Evolutionary conservation across 2,329 filamentous ascomycete species (phyloP), one percentile per base, ranked within the genome.

Genomic region (Hypoxylon sp.): DNA sequence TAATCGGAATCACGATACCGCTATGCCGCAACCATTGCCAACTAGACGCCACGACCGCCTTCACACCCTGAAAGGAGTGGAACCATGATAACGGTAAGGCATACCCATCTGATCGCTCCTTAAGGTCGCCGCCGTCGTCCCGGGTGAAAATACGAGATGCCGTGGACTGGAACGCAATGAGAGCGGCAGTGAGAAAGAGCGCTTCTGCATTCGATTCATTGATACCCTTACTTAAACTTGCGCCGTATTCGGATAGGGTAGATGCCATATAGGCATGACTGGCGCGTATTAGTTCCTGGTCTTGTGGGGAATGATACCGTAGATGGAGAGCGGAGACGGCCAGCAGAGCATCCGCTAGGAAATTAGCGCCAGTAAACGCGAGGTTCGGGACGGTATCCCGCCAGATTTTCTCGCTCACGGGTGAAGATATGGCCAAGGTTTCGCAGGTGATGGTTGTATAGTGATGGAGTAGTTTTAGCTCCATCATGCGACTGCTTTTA

Each of bases 131-230:
- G 29, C 74, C 44, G 57, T 89, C 87, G 62, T 89, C 87, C 55
- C 88, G 86, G 64, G 84, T 84, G 68, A 90, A 90, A 65, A 90
- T 84, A 73, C 91, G 81, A 53, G 88, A 84, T 44, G 92, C 83
- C 29, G 88, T 86, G 72, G 91, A 83, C 77, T 94, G 84, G 78
- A 93, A 89, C 74, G 91, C 82, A 76, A 94, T 88, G 73, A 91
- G 81, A 2, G 88, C 83, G 1, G 88, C 84, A 0, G 88, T 91
- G 22, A 90, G 79, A 71, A 91, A 91, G 1, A 91, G 81, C 0
- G 88, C 84, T 75, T 90, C 88, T 8, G 89, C 88, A 63, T 91
- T 91, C 33, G 81, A 78, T 33, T 86, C 82, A 31, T 84, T 86
- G 63, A 90, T 87, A 26, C 89, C 89, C 33, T 81, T 80, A 48